Base-by-base conservation (phyloP, 2,329 filamentous ascomycete genomes). In the Didymosphaeria variabile region DNA sequence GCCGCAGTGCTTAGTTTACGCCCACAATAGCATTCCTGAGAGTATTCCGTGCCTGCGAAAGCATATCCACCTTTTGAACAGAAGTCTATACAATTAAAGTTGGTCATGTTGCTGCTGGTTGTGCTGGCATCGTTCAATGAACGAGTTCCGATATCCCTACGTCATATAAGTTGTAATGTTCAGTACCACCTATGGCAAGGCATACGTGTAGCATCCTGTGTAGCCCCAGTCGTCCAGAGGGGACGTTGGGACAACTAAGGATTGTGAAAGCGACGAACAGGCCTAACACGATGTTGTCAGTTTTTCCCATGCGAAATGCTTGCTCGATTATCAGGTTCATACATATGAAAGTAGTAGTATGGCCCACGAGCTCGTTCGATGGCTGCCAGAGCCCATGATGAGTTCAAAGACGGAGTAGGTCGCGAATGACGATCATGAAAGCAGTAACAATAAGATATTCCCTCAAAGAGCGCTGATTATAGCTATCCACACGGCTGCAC, bases 161-260 rank as follows among this genome's bases (percentile, higher is more conserved):
- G 23, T 40, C 12, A 17, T 9, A 15, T 56, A 9, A 62, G 60
- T 34, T 17, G 29, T 23, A 19, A 17, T n/a, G 2, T 23, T 26
- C 15, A 32, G 12, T 21, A 9, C 17, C 10, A 21, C 31, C 8
- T 21, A 3, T 9, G 13, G 21, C 8, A n/a, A 44, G 19, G 63
- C 67, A 38, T 73, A 74, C 59, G 65, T 68, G 59, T 71, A 76
- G 58, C 74, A 77, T 47, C 74, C 74, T 32, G 59, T 36, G 51
- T 67, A 75, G 5, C 44, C 55, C 74, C 74, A 77, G 36, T 61
- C 57, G 12, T 53, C 26, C 5, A 54, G 21, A 10, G 63, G 60
- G 7, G 59, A 51, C n/a, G 51, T 53, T 17, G 61, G 56, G 13
- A 59, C n/a, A 8, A 52, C 53, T 29, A 66, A 58, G 21, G 47